Base-by-base conservation (phyloP, 257 asterid genomes). In the Orobanche coerulescens region DNA sequence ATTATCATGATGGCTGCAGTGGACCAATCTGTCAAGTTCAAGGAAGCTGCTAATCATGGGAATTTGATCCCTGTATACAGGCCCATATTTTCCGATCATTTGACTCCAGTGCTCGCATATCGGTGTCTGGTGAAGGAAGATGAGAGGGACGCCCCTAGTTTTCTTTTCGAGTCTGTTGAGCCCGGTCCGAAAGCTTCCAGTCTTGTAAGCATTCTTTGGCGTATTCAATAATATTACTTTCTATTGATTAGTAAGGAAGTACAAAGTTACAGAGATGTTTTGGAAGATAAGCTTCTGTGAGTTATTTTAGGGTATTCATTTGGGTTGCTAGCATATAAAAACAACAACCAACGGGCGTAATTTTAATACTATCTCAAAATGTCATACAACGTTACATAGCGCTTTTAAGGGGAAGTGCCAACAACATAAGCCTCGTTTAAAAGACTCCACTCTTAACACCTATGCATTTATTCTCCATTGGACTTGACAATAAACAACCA, bases 71-170 rank as follows among this genome's bases (percentile, higher is more conserved):
- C 97, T 3, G 30, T 90, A 28, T 87, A 66, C 78, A 83, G 81
- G 78, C 58, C 89, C 10, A 83, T 90, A 55, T 90, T 90, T 75
- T 87, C 94, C 0, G 97, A 90, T 70, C 97, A 90, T 74, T 73
- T 90, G 73, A 90, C 97, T 14, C 95, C 97, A 0, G 97, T 90
- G 57, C 85, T 87, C n/a, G 97, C 97, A 5, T 90, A 90, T 68
- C 88, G 97, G 34, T 90, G 96, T 68, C 78, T 90, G 81, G 95
- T 90, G 53, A 87, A 78, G 77, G 96, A 90, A 72, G 97, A 90
- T 65, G 95, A 87, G 71, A 75, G 97, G 71, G 97, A 90, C n/a
- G 96, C 97, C 53, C 96, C 97, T 10, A 90, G 97, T 79, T 90
- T 90, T 71, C 86, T 90, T 43, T 90, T 81, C 36, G 97, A 87